Conservation (phyloP, 306 rosid species). For the Citrullus amarus region DNA sequence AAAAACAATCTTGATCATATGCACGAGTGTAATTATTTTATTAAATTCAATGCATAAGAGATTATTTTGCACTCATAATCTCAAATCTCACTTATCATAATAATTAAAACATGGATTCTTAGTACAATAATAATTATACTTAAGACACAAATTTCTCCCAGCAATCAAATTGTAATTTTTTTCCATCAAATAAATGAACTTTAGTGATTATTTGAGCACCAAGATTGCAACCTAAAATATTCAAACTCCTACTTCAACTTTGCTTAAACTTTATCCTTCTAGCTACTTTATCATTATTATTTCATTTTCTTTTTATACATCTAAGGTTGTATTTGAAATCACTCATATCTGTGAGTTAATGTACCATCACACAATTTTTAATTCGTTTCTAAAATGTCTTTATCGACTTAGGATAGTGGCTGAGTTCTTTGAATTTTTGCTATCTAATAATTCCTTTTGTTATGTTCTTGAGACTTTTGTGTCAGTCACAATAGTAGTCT, state of each 20-base stretch:
- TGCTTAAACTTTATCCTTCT: not conserved
- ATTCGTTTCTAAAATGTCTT: not conserved
- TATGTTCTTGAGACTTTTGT: not conserved
- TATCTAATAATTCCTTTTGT: no score
- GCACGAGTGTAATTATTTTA: not conserved
- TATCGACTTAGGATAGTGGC: no score
- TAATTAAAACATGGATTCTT: not conserved
- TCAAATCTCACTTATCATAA: not conserved
- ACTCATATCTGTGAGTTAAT: no score
- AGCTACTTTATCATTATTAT: not conserved
- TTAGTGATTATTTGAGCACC: not conserved
- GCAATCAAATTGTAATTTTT: not conserved
- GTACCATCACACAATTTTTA: no score
- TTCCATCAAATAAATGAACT: not conserved
- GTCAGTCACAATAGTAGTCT: no score
- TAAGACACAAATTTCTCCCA: not conserved
- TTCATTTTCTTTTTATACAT: not conserved
- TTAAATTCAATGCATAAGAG: not conserved
- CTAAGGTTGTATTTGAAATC: no score
- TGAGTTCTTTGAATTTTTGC: not conserved
- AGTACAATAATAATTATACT: not conserved
- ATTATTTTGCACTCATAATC: not conserved
- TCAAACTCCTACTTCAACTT: not conserved
- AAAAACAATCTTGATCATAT: not conserved
- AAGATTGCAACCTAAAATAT: not conserved